Evolutionary conservation across 73 alveolate species (phyloP), one percentile per base, ranked within the genome.

Genomic region (Paramecium tetraurelia): DNA sequence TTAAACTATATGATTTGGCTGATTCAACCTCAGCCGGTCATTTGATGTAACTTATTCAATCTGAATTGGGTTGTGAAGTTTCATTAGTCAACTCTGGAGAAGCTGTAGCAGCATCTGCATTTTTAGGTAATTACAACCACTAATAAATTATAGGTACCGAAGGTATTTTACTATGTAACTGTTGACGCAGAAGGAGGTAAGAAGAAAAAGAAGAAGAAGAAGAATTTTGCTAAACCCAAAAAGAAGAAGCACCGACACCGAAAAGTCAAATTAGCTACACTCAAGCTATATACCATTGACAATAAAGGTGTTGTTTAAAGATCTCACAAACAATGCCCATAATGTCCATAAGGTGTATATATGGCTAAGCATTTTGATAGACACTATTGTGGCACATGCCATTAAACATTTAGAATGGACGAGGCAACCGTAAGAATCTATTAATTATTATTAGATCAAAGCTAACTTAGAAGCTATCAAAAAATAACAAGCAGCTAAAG

Each of bases 361-460:
- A 93, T 97, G 95, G 99, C 99, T 48, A 98, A 97, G 83, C 99
- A 97, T 95, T 94, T 88, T 69, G 99, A 97, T 96, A 96, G 99
- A 96, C 96, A 95, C 94, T 95, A 96, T 94, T 96, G 99, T 94
- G 99, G 99, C 33, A 95, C 96, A 94, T 94, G 99, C 97, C 95
- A 92, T 35, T 68, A 80, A 75, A 89, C 94, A 38, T 92, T 92
- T 41, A 93, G 70, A 71, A 84, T 92, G 92, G 95, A 92, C 43
- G 83, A 70, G 33, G 92, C 90, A 58, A 92, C 93, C 12, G 95
- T 86, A 75, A 35, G 35, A 53, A 18, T 18, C 36, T 57, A 44
- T 20, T 63, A 35, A 21, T 58, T 6, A 24, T 38, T 3, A 24
- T 33, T 57, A 85, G 93, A 85, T 85, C 21, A 63, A 35, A 58